phyloP scores from a whole-genome alignment of 2,329 filamentous ascomycete species.

The Talaromyces sp. region DNA sequence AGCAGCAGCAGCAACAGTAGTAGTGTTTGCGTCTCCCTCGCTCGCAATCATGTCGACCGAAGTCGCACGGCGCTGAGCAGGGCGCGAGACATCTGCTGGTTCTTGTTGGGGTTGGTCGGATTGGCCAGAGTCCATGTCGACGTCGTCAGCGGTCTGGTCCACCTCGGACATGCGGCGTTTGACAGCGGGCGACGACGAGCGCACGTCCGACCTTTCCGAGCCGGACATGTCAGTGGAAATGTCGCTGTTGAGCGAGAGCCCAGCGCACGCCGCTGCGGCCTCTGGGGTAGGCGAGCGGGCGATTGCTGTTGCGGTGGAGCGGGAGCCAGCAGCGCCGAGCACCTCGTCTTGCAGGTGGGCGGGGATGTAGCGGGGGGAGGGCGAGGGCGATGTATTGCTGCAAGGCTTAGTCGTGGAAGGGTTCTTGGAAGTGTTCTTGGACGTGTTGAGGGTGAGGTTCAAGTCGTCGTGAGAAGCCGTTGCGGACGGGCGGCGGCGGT shows the following conservation, averaged over 20 bases:
- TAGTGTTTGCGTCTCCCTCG: constrained; percentile 21
- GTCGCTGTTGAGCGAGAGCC: constrained; percentile 44
- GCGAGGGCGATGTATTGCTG: constrained; percentile 17
- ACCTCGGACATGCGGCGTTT: constrained; percentile 31
- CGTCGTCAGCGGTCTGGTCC: constrained; percentile 16
- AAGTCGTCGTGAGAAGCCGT: background rate
- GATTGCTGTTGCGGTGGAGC: background rate
- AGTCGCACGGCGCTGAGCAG: constrained; percentile 24
- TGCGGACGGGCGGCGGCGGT: constrained; percentile 15
- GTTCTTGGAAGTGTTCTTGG: no score
- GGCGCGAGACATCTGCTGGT: constrained; percentile 16
- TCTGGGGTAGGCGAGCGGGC: constrained; percentile 9
- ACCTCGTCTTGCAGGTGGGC: constrained; percentile 53
- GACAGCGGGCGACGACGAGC: constrained; percentile 29
- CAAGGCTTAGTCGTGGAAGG: no score
- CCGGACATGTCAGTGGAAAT: constrained; percentile 40
- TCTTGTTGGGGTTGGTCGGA: constrained; percentile 13
- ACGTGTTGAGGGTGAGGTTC: constrained; percentile 1
- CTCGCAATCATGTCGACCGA: constrained; percentile 42
- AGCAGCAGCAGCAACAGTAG: constrained; percentile 6
- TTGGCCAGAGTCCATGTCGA: constrained; percentile 8
- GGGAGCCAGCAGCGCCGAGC: constrained; percentile 20
- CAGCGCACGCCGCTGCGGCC: constrained; percentile 43
- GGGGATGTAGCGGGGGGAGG: constrained; percentile 44
- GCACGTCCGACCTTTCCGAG: constrained; percentile 25